phyloP scores from a whole-genome alignment of 1,139 yeast genomes.

The Blastobotrys apis region DNA sequence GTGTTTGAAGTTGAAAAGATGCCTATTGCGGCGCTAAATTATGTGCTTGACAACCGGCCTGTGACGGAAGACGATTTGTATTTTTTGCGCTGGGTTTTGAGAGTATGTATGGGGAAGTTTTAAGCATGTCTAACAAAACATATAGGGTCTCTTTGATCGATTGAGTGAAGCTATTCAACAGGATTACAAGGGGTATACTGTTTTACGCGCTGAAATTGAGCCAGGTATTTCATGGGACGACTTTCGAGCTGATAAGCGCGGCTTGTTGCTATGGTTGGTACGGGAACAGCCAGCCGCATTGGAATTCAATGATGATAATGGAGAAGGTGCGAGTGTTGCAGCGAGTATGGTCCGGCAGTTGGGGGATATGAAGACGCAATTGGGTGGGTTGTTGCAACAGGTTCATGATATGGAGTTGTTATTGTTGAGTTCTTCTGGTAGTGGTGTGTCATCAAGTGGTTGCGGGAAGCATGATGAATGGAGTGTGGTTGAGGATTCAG shows the following conservation, averaged over 20 bases:
- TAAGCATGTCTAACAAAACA: neutral
- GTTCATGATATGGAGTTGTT: neutral
- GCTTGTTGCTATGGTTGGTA: conserved; percentile 1
- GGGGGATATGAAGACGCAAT: neutral
- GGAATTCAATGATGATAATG: neutral
- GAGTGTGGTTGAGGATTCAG: conserved; percentile 4
- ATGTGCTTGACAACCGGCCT: neutral
- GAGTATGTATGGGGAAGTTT: too few relatives aligned
- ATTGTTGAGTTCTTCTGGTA: neutral
- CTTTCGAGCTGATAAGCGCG: conserved; percentile 2
- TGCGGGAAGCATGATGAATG: neutral
- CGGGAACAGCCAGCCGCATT: neutral
- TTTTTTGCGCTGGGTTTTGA: conserved; percentile 2
- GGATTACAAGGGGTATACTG: neutral
- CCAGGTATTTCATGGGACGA: conserved; percentile 8
- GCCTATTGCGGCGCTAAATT: neutral
- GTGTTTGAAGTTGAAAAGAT: conserved; percentile 2
- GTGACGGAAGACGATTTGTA: conserved; percentile 1
- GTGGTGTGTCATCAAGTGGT: neutral
- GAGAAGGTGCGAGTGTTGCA: neutral
- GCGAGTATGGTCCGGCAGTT: neutral
- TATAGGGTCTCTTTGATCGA: conserved; percentile 1
- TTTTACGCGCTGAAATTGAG: conserved; percentile 2
- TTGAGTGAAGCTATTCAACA: neutral
- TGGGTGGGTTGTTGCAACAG: neutral